Evolutionary conservation across 495 filamentous ascomycete genomes (phyloP).

Genomic region (Aspergillus incahuasiensis): DNA sequence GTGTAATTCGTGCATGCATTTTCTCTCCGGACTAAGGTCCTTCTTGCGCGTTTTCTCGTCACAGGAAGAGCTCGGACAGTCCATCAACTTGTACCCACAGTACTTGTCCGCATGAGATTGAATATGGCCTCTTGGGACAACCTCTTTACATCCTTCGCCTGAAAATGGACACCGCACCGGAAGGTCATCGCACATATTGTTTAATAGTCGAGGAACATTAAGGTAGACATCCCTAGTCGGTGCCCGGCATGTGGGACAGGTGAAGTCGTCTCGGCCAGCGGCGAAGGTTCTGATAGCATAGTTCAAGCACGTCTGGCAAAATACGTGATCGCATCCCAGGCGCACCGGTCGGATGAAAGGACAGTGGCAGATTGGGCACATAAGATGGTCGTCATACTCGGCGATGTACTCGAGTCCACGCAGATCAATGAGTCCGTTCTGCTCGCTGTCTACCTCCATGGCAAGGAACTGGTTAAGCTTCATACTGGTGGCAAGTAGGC

Average conservation of each 20-base stretch:
- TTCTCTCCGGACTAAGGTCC: constrained; percentile 32
- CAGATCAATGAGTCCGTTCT: constrained; percentile 52
- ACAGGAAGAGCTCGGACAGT: constrained; percentile 53
- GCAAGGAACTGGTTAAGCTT: constrained; percentile 33
- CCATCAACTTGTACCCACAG: constrained; percentile 62
- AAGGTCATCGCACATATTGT: constrained; percentile 70
- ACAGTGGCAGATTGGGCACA: constrained; percentile 79
- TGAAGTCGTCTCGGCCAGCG: constrained; percentile 37
- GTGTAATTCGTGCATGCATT: constrained; percentile 54
- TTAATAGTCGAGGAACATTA: constrained; percentile 50
- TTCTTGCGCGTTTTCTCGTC: constrained; percentile 48
- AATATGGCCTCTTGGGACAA: constrained; percentile 61
- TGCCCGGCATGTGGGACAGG: constrained; percentile 45
- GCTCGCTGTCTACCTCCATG: constrained; percentile 28
- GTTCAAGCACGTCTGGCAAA: constrained; percentile 68
- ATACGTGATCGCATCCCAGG: constrained; percentile 69
- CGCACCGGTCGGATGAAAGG: constrained; percentile 69
- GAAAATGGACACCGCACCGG: constrained; percentile 65
- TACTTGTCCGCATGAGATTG: constrained; percentile 71
- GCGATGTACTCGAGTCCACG: constrained; percentile 66
- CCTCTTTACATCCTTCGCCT: constrained; percentile 56
- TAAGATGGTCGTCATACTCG: constrained; percentile 67
- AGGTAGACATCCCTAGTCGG: constrained; percentile 33
- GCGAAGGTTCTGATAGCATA: constrained; percentile 48
- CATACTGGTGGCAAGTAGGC: constrained; percentile 15